Base-by-base conservation (phyloP, 352 stramenopile genomes). In the Phytopythium oedochilum region DNA sequence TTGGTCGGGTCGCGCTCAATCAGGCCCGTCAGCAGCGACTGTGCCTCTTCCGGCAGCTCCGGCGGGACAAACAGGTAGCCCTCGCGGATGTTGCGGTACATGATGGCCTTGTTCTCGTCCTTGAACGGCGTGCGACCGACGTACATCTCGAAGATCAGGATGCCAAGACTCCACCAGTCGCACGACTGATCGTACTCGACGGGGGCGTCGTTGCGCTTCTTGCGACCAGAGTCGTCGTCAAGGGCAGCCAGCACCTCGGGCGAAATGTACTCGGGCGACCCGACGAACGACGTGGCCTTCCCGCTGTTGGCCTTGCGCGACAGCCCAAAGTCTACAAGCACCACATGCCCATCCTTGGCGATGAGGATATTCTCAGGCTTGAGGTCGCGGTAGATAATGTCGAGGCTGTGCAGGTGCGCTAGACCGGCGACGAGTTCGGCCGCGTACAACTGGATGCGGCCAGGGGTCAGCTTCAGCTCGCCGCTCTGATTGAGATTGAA, bases 101-200 rank as follows among this genome's bases (percentile, higher is more conserved):
- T 96, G 57, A 94, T 89, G 14, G 89, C 78, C 60, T 89, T 81
- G 70, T 97, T 97, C 22, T 89, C 77, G 49, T 94, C 86, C 56
- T 96, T 94, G 69, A 97, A 97, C n/a, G 89, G 89, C n/a, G 90
- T 96, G 12, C 83, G 82, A 12, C 90, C 90, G 9, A 92, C 61
- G 58, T 78, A 83, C 86, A 97, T 96, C 60, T 97, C 89, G 50
- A 96, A 97, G 40, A 97, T 72, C 23, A 97, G 57, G 50, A 97
- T 92, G 22, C 90, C 90, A 7, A 96, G 65, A 58, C 86, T 95
- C 88, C 88, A 94, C 86, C 89, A 97, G 56, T 97, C 90, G 47
- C 90, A 96, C 45, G 74, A 69, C 49, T 83, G 75, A 61, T 91
- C 75, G 59, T 94, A 94, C 40, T 72, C 67, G n/a, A 70, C 74